These are phyloP conservation scores for Rheum nobile DNA, from an alignment of 148 eudicot species.

Conservation along the genomic window DNA sequence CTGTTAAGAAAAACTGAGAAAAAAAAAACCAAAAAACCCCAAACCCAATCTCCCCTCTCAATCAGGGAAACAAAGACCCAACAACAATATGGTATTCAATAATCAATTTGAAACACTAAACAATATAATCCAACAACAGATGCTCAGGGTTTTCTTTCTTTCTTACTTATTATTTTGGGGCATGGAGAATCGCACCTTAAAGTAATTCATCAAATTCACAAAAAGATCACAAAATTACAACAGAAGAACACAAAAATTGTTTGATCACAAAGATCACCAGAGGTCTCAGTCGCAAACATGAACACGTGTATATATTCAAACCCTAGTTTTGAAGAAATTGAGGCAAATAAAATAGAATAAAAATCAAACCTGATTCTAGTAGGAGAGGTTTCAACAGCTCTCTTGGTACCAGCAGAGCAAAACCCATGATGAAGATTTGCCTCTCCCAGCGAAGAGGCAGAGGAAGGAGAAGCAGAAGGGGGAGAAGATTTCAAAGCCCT, in stretches of 20 bases:
- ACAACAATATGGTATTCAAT: background rate
- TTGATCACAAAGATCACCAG: background rate
- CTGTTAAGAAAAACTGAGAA: too few species aligned
- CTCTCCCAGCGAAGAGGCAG: background rate
- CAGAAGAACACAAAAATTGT: background rate
- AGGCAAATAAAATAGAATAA: too few species aligned
- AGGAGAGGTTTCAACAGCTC: conserved; percentile 58
- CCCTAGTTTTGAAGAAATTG: background rate
- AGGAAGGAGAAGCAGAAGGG: conserved; percentile 46
- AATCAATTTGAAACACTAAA: background rate
- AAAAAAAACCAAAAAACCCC: too few species aligned
- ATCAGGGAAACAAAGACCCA: background rate
- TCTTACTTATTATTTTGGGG: too few species aligned
- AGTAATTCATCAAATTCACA: background rate
- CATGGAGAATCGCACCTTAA: background rate
- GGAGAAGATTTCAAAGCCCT: conserved; percentile 24
- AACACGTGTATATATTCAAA: too few species aligned
- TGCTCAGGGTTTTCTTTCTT: too few species aligned
- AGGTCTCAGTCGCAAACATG: too few species aligned
- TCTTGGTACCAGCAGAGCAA: conserved; percentile 51
- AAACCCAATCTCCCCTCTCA: too few species aligned
- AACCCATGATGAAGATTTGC: too few species aligned
- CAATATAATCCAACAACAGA: background rate
- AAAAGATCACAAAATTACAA: background rate
- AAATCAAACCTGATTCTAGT: conserved; percentile 28